Evolutionary conservation across 169 alveolate species (phyloP), one percentile per base, ranked within the genome.

Genomic region (Cryptosporidium parvum): DNA sequence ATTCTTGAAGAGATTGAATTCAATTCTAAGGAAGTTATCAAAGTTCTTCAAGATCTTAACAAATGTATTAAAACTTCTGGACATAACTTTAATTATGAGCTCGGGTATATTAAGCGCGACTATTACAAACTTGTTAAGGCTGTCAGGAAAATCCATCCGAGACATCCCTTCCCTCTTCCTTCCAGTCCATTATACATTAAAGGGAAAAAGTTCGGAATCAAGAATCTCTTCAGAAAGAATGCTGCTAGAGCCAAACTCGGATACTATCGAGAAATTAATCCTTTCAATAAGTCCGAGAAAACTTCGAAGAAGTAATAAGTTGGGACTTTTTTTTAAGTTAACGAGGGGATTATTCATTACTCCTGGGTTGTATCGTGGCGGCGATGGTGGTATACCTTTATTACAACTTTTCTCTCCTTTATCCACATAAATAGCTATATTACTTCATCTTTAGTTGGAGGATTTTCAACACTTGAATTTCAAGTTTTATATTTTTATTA

Each of bases 111-210:
- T 16, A 80, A 80, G n/a, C 52, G 89, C 10, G 62, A 31, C 31
- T 80, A 35, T 65, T 80, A 59, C 42, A 65, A 53, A 35, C 62
- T 80, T 12, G 52, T 62, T 48, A 80, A 62, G 35, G 52, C 16
- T 10, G 71, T 62, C 12, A 73, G 58, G 35, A 53, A 73, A 42
- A 39, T 16, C 16, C 12, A 61, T 23, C 53, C 75, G 5, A 48
- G 44, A 21, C 62, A 37, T 12, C 75, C 89, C 10, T 62, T 37
- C 42, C 89, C 89, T 16, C 33, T 45, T 18, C 59, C 75, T 37
- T 80, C 89, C n/a, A 80, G 89, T 67, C 72, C 89, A 51, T 48
- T 80, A 45, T 80, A 61, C 65, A 80, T 80, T 21, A 80, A 80
- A 73, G 89, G 89, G 7, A 44, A 3, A 1, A 80, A 59, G 56